A percentile compares a stretch with the other conserved stretches of the same genome.
Evolutionary conservation across 2,329 filamentous ascomycete species (phyloP).

Genomic region (Talaromyces atroroseus): DNA sequence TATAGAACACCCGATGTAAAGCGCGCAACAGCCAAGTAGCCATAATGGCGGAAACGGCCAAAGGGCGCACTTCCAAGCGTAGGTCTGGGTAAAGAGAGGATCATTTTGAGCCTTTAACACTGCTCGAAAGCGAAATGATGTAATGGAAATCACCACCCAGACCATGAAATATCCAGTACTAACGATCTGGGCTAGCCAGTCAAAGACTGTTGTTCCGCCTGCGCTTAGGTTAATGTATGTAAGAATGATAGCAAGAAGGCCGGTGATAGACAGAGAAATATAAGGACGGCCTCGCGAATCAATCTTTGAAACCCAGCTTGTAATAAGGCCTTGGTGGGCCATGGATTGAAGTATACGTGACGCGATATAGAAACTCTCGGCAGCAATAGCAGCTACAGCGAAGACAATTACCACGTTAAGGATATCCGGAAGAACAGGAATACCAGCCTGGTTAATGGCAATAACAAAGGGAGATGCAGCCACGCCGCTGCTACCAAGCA

Average conservation of each 20-base stretch:
- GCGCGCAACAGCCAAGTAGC: slow-evolving; percentile 16
- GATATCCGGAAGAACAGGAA: slow-evolving; percentile 25
- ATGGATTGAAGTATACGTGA: slow-evolving; percentile 29
- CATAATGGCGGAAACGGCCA: slow-evolving; percentile 3
- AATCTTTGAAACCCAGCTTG: slow-evolving; percentile 22
- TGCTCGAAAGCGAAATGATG: slow-evolving; percentile 27
- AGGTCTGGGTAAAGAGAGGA: slow-evolving; percentile 27
- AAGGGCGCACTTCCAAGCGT: neutral
- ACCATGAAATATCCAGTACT: slow-evolving; percentile 29
- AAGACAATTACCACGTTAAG: slow-evolving; percentile 30
- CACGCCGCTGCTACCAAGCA: slow-evolving; percentile 24
- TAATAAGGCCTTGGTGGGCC: slow-evolving; percentile 25
- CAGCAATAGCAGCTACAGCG: slow-evolving; percentile 27
- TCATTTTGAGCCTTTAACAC: slow-evolving; percentile 23
- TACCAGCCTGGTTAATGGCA: slow-evolving; percentile 24
- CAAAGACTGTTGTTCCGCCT: slow-evolving; percentile 20
- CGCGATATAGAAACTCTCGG: slow-evolving; percentile 28
- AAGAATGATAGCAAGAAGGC: slow-evolving; percentile 19
- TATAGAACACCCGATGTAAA: slow-evolving; percentile 11
- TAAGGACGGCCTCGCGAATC: slow-evolving; percentile 27
- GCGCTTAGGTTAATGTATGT: slow-evolving; percentile 29
- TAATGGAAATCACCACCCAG: slow-evolving; percentile 31
- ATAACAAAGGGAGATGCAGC: slow-evolving; percentile 31
- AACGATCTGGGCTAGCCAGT: slow-evolving; percentile 25
- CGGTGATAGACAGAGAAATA: slow-evolving; percentile 24